Evolutionary conservation across 108 stramenopile species (phyloP).

Genomic region (Cyclostephanos tholiformis): DNA sequence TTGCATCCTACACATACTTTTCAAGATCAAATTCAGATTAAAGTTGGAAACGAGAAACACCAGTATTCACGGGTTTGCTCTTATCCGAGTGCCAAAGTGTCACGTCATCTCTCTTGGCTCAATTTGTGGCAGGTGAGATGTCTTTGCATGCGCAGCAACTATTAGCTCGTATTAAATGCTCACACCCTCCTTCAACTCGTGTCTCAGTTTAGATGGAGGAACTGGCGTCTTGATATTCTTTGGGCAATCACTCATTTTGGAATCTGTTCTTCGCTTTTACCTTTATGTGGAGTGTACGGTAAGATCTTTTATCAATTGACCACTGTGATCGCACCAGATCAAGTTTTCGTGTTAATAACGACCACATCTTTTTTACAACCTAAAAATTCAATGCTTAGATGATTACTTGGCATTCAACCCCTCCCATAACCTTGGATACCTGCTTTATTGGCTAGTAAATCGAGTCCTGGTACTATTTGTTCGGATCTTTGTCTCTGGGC

Average conservation of each 20-base stretch:
- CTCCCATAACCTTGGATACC: constrained; percentile 24
- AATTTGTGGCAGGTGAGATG: constrained; percentile 54
- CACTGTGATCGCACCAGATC: background rate
- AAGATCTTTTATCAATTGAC: background rate
- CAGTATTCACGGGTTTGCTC: constrained; percentile 51
- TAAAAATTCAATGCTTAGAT: background rate
- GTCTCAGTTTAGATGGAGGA: constrained; percentile 54
- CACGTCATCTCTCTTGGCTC: constrained; percentile 50
- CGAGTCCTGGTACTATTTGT: constrained; percentile 39
- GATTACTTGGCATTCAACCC: constrained; percentile 51
- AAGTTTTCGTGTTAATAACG: background rate
- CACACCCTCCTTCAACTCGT: background rate
- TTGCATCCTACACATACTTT: constrained; percentile 62
- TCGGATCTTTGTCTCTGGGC: constrained; percentile 46
- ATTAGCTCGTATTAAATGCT: background rate
- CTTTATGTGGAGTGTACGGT: constrained; percentile 64
- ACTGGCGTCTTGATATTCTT: constrained; percentile 64
- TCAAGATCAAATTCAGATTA: constrained; percentile 48
- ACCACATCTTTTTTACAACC: background rate
- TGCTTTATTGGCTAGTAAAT: constrained; percentile 30
- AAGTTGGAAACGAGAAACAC: constrained; percentile 45
- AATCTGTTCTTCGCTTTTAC: constrained; percentile 59
- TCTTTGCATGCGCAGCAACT: background rate
- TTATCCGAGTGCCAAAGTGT: constrained; percentile 55
- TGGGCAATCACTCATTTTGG: constrained; percentile 57